Evolutionary conservation across 768 basidiomycete species (phyloP), one percentile per base, ranked within the genome.

Genomic region (Mycena belliarum): DNA sequence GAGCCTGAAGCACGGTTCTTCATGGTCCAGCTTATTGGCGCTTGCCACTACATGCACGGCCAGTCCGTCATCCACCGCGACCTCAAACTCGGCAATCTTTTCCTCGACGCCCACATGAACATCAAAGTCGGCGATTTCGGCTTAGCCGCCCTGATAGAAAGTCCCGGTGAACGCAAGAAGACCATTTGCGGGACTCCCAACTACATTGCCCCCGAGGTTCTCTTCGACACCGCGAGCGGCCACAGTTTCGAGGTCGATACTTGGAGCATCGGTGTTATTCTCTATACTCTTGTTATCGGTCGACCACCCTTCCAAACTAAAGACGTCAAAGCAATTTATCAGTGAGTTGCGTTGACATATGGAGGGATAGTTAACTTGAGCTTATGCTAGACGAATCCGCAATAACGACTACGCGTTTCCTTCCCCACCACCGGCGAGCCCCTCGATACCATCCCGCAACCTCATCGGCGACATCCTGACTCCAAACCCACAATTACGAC

Each of bases 271-370:
- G 96, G 96, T 15, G 96, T 99, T 52, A 98, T 98, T 58, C 76
- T 98, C 61, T 98, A 98, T 69, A 99, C 96, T 1, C 85, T 98
- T 49, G 78, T 96, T 29, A 81, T 98, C 29, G 97, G 97, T 14
- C 86, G 90, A n/a, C 96, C 96, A 1, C 96, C 96, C 1, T 99
- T 99, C 79, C 97, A 99, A 72, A 98, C 95, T 16, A 95, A 97
- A 70, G 95, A 98, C 50, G 94, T 98, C 66, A 97, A 98, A 73
- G 87, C 86, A 12, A 98, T 98, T 59, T 97, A 98, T 75, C 88
- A 93, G 89, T 90, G 68, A 72, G 85, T 59, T 11, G 3, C 41
- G 10, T 23, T 20, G 18, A 5, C 20, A 42, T 21, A 25, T 26
- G 6, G n/a, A 28, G 25, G 6, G 25, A 42, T 11, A 18, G 1